Conservation (phyloP, 2,329 filamentous ascomycete species). For the Coleophoma crateriformis region DNA sequence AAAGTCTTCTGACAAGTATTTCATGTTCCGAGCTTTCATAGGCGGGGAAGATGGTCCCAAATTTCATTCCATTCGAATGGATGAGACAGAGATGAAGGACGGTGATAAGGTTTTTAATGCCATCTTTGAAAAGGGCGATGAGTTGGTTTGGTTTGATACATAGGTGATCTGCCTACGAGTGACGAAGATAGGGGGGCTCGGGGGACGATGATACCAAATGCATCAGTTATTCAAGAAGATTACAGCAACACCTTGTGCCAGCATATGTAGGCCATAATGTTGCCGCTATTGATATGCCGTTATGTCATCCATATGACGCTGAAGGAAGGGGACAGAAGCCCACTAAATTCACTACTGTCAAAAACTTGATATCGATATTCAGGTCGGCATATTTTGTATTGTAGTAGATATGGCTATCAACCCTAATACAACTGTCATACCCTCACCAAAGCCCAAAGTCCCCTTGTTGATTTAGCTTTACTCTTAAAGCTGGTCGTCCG, state of each 20-base stretch:
- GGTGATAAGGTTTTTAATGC: conserved; percentile 39
- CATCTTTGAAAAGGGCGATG: conserved; percentile 40
- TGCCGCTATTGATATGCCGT: background rate
- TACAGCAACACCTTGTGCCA: too few species aligned
- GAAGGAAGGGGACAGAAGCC: background rate
- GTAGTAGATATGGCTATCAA: too few species aligned
- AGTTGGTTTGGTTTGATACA: conserved; percentile 49
- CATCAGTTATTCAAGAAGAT: too few species aligned
- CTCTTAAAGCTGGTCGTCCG: conserved; percentile 12
- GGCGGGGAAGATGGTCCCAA: conserved; percentile 32
- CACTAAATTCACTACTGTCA: too few species aligned
- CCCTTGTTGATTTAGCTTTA: conserved; percentile 12
- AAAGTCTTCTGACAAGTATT: conserved; percentile 31
- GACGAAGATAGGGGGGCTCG: background rate
- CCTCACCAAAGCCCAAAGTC: conserved; percentile 15
- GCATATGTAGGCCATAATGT: too few species aligned
- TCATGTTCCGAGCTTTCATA: conserved; percentile 43
- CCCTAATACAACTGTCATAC: background rate
- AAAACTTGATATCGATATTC: too few species aligned
- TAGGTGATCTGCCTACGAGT: conserved; percentile 4
- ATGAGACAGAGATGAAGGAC: conserved; percentile 35
- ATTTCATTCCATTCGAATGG: conserved; percentile 39
- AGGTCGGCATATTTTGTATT: too few species aligned
- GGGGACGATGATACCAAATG: too few species aligned
- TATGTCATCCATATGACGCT: background rate